Evolutionary conservation across 73 alveolate species (phyloP).

Genomic region (Tetrahymena thermophila): DNA sequence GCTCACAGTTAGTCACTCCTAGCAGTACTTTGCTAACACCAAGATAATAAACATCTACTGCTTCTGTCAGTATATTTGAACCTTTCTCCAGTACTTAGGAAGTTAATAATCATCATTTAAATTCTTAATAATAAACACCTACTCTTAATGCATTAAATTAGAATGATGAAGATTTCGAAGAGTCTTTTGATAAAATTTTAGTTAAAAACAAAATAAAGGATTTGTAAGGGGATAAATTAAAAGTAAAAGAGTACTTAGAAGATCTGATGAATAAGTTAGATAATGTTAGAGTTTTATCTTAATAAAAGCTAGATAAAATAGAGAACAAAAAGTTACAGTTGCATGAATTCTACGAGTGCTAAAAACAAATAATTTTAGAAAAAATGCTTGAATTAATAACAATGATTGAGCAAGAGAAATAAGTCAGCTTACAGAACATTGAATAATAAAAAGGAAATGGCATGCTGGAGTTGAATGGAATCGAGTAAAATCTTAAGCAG

Average conservation of each 20-base stretch:
- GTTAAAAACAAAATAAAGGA: neutral
- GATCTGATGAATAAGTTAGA: neutral
- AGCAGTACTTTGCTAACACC: neutral
- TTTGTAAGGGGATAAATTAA: neutral
- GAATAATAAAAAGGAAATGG: neutral
- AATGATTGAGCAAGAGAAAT: neutral
- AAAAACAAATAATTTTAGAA: neutral
- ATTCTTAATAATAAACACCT: neutral
- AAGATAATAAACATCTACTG: neutral
- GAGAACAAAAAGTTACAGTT: neutral
- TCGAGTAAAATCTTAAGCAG: neutral
- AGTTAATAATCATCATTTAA: neutral
- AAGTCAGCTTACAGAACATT: neutral
- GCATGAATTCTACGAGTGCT: neutral
- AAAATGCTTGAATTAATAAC: neutral
- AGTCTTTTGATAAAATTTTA: neutral
- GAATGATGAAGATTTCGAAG: neutral
- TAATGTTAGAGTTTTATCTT: neutral
- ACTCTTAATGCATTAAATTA: neutral
- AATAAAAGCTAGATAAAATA: neutral
- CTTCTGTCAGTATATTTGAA: neutral
- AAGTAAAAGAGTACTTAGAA: neutral
- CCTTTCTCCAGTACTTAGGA: neutral
- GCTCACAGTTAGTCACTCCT: neutral
- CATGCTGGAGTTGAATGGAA: neutral